These are phyloP conservation scores for Schwanniomyces sp. DNA, from an alignment of 805 yeast genomes.

Conservation along the genomic window DNA sequence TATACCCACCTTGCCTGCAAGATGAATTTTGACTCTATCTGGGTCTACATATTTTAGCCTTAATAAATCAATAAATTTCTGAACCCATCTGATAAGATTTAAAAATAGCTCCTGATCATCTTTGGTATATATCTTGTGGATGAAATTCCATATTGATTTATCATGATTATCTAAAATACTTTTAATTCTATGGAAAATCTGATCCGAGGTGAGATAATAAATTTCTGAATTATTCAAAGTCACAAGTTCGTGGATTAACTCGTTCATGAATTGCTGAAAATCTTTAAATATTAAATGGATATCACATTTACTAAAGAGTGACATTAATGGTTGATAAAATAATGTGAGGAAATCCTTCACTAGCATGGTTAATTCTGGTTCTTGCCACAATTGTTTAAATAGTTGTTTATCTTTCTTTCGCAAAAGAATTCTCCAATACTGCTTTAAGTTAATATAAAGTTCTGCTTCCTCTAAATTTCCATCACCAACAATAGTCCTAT, in stretches of 20 bases:
- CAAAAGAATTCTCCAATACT: slow-evolving; percentile 60
- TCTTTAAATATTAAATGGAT: slow-evolving; percentile 39
- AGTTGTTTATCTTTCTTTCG: slow-evolving; percentile 75
- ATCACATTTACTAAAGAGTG: slow-evolving; percentile 34
- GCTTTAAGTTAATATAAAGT: slow-evolving; percentile 54
- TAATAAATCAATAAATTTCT: slow-evolving; percentile 60
- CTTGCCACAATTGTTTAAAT: slow-evolving; percentile 78
- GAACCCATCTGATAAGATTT: slow-evolving; percentile 72
- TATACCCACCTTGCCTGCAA: slow-evolving; percentile 26
- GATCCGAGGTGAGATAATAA: slow-evolving; percentile 47
- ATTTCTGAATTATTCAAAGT: slow-evolving; percentile 55
- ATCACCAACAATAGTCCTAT: slow-evolving; percentile 9
- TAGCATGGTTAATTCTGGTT: slow-evolving; percentile 75
- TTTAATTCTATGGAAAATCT: slow-evolving; percentile 67
- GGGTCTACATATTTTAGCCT: slow-evolving; percentile 54
- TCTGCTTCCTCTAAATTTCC: slow-evolving; percentile 19
- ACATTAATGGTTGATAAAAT: slow-evolving; percentile 43
- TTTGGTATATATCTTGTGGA: slow-evolving; percentile 78
- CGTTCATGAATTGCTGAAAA: slow-evolving; percentile 38
- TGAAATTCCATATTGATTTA: slow-evolving; percentile 66
- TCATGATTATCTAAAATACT: slow-evolving; percentile 70
- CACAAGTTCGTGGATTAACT: slow-evolving; percentile 68
- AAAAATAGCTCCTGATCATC: slow-evolving; percentile 74
- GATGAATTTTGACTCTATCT: slow-evolving; percentile 43
- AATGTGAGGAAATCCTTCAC: slow-evolving; percentile 64